Base-by-base conservation (phyloP, 148 eudicot genomes). In the Chenopodium formosanum region DNA sequence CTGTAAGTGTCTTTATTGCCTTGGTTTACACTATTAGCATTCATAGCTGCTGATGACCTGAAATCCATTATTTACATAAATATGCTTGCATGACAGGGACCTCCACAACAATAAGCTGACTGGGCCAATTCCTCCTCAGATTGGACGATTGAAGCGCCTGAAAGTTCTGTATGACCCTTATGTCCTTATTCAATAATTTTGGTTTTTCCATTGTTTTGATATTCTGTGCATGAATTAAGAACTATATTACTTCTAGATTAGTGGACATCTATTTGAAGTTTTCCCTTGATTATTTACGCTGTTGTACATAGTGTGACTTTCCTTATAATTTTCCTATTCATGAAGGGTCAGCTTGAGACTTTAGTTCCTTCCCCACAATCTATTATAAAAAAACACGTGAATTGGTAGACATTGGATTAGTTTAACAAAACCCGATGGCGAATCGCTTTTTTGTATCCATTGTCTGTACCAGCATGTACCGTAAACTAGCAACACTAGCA, bases 101-200 rank as follows among this genome's bases (percentile, higher is more conserved):
- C 91, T 96, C 19, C 99, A 94, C 79, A 96, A 94, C 87, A 96
- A 96, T 85, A 96, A 96, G 89, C 75, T 96, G 85, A 96, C 95
- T 2, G 99, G 98, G 67, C 99, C 98, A 80, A 90, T 96, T 84
- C 99, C 99, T 62, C 90, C 99, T 76, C 99, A 96, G 84, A 96
- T 96, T 78, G 98, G 95, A 74, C 91, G 98, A 62, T 78, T 86
- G 74, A 84, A 78, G 81, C 90, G 86, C 74, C 80, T 88, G 67
- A 83, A 84, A 81, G 73, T 85, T 70, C n/a, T 87, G 89, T 87
- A 83, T 67, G 86, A 31, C 72, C 72, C 48, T 66, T 74, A 62
- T 31, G 60, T 63, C 52, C 12, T 32, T 83, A 58, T 73, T 47
- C 73, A 17, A 22, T 56, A 72, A 37, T 70, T 32, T 52, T 60